phyloP scores from a whole-genome alignment of 306 rosid species.

The Vigna trinervia region DNA sequence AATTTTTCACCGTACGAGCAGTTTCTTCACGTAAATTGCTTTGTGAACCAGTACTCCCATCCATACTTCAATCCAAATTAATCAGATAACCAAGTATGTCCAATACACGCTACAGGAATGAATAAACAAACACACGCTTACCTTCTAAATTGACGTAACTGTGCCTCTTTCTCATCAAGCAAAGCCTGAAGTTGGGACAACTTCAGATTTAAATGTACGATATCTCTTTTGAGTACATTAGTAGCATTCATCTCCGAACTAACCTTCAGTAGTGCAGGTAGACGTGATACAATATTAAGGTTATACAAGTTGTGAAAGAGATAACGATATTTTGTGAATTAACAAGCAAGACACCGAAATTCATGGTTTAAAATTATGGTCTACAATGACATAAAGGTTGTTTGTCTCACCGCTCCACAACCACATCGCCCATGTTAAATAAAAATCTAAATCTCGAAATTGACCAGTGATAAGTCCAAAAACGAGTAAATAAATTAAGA shows the following conservation, averaged over 20 bases:
- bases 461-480: neutral
- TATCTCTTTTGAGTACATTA: constrained; percentile 74
- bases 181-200: constrained; percentile 84
- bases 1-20: constrained; percentile 47
- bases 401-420: neutral
- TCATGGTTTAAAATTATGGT: neutral
- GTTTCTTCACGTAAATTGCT: constrained; percentile 65
- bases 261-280: constrained; percentile 85
- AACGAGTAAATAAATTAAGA: too few relatives aligned
- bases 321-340: neutral
- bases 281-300: constrained; percentile 76
- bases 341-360: neutral
- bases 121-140: constrained; percentile 35
- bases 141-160: constrained; percentile 74
- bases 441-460: too few relatives aligned
- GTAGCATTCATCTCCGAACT: constrained; percentile 79
- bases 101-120: constrained; percentile 4
- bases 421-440: neutral
- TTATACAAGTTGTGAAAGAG: constrained; percentile 32
- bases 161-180: constrained; percentile 80
- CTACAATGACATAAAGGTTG: neutral
- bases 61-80: constrained; percentile 53
- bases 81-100: constrained; percentile 34
- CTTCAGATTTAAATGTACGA: constrained; percentile 74
- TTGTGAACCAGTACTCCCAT: constrained; percentile 57